Evolutionary conservation across 2,329 filamentous ascomycete species (phyloP).

Genomic region (Claviceps sp.): DNA sequence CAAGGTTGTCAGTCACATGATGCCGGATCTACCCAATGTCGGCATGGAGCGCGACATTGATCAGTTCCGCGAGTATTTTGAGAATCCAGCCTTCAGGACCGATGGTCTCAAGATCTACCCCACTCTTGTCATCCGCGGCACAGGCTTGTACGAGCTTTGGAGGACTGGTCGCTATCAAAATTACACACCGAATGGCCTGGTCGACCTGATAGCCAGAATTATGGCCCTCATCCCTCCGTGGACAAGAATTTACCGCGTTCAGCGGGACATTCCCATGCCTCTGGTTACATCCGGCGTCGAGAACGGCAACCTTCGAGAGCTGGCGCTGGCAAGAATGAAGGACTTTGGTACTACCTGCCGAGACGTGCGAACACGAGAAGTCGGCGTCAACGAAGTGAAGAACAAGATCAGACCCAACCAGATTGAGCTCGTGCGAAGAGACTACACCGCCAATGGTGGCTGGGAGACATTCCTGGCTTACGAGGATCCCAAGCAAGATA

Average conservation of each 20-base stretch:
- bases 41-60: conserved; percentile 96
- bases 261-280: conserved; percentile 99
- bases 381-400: conserved; percentile 98
- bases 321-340: conserved; percentile 95
- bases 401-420: conserved; percentile 95
- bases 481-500: conserved; percentile 97
- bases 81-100: conserved; percentile 89
- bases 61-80: conserved; percentile 96
- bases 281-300: conserved; percentile 97
- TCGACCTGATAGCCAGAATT: conserved; percentile 93
- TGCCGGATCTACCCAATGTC: conserved; percentile 96
- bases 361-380: conserved; percentile 89
- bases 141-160: conserved; percentile 94
- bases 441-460: conserved; percentile 89
- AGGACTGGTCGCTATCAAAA: conserved; percentile 95
- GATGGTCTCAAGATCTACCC: conserved; percentile 98
- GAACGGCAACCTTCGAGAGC: conserved; percentile 88
- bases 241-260: conserved; percentile 97
- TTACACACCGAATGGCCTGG: conserved; percentile 92
- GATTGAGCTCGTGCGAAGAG: conserved; percentile 83
- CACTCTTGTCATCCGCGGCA: conserved; percentile 91
- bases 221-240: conserved; percentile 88
- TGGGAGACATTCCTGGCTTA: conserved; percentile 99
- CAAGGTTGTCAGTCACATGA: conserved; percentile 99
- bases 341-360: conserved; percentile 96